Base-by-base conservation (phyloP, 2,329 filamentous ascomycete species). In the Geoglossum cookeanum region DNA sequence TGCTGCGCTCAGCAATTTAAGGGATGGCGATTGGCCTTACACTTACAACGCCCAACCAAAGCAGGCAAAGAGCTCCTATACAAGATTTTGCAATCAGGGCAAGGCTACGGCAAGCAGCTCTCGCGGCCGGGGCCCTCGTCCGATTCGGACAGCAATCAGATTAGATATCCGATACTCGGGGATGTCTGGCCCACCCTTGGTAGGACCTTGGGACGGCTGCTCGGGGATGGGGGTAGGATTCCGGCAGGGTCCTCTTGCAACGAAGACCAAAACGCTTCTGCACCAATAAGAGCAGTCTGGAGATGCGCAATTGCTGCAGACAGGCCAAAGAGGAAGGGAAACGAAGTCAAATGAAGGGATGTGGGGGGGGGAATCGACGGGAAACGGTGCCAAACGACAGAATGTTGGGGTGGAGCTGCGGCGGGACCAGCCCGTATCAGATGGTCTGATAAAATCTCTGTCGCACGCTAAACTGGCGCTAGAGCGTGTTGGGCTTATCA, bases 381-480 rank as follows among this genome's bases (percentile, higher is more conserved):
- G n/a, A n/a, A n/a, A n/a, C n/a, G n/a, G n/a, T n/a, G n/a, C n/a
- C n/a, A n/a, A n/a, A n/a, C n/a, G n/a, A n/a, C n/a, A n/a, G 48
- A 6, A 52, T 8, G 13, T 4, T 13, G 22, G 48, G 9, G 32
- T 13, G 29, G 5, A 11, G 11, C 11, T 37, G 33, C 1, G 27
- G 13, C 49, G 5, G 22, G 9, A 9, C 47, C 47, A n/a, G 5
- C 47, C 22, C 29, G 49, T 53, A 53, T 53, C 49, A 53, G 49
- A 53, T 53, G 30, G 33, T 53, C 49, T 53, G 49, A 53, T 53
- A 53, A 53, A 32, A 45, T 22, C n/a, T 45, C 22, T 45, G 17
- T n/a, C 13, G 9, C 49, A 8, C 9, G 48, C 27, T 27, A 9
- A 29, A 5, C 47, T 5, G 49, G 17, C 30, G 29, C 49, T 22